Conservation (phyloP, 495 filamentous ascomycete species). For the Penicillium mononematosum region DNA sequence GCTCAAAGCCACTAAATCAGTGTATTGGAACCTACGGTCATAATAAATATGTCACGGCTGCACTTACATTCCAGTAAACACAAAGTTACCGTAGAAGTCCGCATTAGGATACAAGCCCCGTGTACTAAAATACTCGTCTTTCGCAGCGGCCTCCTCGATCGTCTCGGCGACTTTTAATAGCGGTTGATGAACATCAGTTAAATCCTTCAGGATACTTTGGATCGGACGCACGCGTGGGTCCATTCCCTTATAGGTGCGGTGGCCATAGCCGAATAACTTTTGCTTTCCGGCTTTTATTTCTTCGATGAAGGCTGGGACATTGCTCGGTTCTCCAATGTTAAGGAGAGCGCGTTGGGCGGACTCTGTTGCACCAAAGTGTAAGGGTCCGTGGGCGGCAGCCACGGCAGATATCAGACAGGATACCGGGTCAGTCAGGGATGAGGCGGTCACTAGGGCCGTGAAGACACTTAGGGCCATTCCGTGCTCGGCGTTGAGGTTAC, state of each 20-base stretch:
- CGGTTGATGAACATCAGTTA: slow-evolving; percentile 38
- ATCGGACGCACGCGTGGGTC: slow-evolving; percentile 54
- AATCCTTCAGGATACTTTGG: slow-evolving; percentile 43
- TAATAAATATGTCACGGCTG: background rate
- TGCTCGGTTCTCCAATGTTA: slow-evolving; percentile 44
- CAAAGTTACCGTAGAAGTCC: slow-evolving; percentile 57
- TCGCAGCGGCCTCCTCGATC: slow-evolving; percentile 48
- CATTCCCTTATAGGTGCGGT: slow-evolving; percentile 54
- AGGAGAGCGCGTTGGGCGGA: slow-evolving; percentile 50
- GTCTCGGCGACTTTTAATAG: slow-evolving; percentile 50
- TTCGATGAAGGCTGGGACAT: slow-evolving; percentile 49
- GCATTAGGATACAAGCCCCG: slow-evolving; percentile 54
- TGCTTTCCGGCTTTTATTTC: slow-evolving; percentile 51
- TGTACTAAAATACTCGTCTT: slow-evolving; percentile 52
- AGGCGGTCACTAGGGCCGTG: slow-evolving; percentile 34
- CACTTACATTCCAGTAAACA: slow-evolving; percentile 53
- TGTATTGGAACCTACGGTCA: background rate
- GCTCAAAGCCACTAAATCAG: slow-evolving; percentile 31
- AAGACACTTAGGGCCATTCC: slow-evolving; percentile 37
- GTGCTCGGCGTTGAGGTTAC: slow-evolving; percentile 37
- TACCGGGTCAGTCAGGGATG: slow-evolving; percentile 38
- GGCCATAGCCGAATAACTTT: slow-evolving; percentile 60
- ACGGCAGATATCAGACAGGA: slow-evolving; percentile 48
- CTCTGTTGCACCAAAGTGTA: slow-evolving; percentile 61
- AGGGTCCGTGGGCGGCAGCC: slow-evolving; percentile 51